Evolutionary conservation across 768 basidiomycete genomes (phyloP), one percentile per base, ranked within the genome.

Genomic region (Termitomyces sp.): DNA sequence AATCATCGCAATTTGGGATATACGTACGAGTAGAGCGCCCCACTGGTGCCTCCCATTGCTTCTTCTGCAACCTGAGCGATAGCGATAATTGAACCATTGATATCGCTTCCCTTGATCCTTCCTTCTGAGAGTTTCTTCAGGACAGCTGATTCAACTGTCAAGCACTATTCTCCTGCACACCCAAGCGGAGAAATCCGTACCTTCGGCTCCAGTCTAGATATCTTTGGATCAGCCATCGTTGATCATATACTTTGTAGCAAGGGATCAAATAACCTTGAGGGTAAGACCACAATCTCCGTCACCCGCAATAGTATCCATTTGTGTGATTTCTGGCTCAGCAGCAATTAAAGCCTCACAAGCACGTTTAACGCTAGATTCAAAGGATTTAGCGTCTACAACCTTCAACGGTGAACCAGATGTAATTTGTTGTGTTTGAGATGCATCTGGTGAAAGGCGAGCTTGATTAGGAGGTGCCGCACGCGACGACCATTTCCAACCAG

Each of bases 31-130:
- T 94, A 96, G 27, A 96, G 70, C 0, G 93, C 92, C 3, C 94
- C 94, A 61, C 88, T 90, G 6, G 94, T 95, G 34, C 94, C 94
- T 13, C 90, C 94, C 94, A 96, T 96, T 18, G 78, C 76, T 63
- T 90, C 86, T 69, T 94, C 91, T 2, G 88, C 86, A 9, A 87
- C 82, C 61, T 84, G 79, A 2, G 94, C 82, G 58, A 95, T 83
- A 3, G 77, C 74, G 44, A 89, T 80, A 58, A 91, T 74, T 53
- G 85, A 81, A 26, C 74, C 76, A 37, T 89, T 76, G 48, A 92
- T 77, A 62, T 94, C 83, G 12, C 75, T 68, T 6, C 89, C 90
- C 10, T 73, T 73, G 49, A 95, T 79, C 31, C 67, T 73, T 2
- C 83, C 84, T 26, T 79, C 71, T 5, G 76, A 64, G 18, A 93